Evolutionary conservation across 164 flowering plant genomes (phyloP), one percentile per base, ranked within the genome.

Genomic region (Chimonanthus praecox): DNA sequence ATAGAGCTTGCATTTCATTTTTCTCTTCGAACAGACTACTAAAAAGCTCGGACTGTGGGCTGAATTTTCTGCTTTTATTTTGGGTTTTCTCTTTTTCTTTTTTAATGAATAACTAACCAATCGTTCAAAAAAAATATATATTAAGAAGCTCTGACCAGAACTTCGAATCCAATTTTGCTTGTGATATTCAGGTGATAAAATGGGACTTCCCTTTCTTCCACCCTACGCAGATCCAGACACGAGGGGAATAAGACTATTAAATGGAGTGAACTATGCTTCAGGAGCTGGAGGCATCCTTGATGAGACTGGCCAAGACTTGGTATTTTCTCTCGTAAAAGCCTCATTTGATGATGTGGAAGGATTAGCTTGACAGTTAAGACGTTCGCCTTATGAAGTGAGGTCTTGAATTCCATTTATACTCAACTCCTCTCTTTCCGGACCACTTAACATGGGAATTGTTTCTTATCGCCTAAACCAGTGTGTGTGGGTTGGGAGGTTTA

Each of bases 231-330:
- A 90, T 75, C 92, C 92, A 0, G 69, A 21, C 60, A 83, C 92
- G 2, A 43, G 13, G 6, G 92, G 91, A 49, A 33, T 77, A 60
- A 84, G 77, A 77, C 69, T 86, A 3, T 78, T 87, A 15, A 44
- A 77, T 18, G 96, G 96, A 64, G 89, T 90, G 15, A 89, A 89
- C 72, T 89, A 84, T 80, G 96, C 93, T 73, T 90, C 96, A 5
- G 93, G 92, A 58, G 90, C 88, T 60, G 93, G 84, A 54, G 96
- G 96, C 71, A 88, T 90, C 63, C 88, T 90, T 8, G 95, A 90
- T 44, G 92, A 89, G 43, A 80, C 89, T 5, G 96, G 93, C 78
- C 78, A 76, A 75, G 84, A 89, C 77, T 89, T 79, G 68, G 92
- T 90, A 84, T 2, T 16, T 49, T 46, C 18, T 66, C 46, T 51